phyloP scores from a whole-genome alignment of 1,284 basidiomycete genomes.

The Cutaneotrichosporon arboriforme region DNA sequence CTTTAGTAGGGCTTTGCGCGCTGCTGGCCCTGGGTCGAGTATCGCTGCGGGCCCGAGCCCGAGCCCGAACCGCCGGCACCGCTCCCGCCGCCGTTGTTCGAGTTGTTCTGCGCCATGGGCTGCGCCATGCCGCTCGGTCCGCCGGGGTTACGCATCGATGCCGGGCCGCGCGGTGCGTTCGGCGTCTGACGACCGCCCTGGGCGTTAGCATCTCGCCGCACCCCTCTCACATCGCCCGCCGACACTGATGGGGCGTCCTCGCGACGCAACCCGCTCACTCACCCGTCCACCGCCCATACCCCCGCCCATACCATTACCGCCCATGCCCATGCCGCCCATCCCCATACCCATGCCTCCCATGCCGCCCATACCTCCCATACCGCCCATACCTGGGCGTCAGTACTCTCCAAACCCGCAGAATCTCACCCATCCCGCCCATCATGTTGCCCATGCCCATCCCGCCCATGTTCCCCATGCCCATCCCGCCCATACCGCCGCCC shows the following conservation, averaged over 20 bases:
- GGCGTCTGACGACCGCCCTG: conserved; percentile 21
- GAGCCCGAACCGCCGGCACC: conserved; percentile 50
- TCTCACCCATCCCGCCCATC: conserved; percentile 48
- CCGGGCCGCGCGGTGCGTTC: conserved; percentile 48
- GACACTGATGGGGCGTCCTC: no score
- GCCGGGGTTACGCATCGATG: conserved; percentile 45
- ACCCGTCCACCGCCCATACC: conserved; percentile 33
- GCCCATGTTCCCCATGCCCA: conserved; percentile 11
- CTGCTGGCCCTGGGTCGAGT: conserved; percentile 44
- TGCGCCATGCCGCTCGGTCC: conserved; percentile 42
- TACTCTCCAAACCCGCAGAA: conserved; percentile 50
- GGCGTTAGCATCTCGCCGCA: neutral
- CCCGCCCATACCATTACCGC: conserved; percentile 49
- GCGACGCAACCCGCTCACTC: no score
- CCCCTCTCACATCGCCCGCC: neutral
- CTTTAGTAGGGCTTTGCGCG: conserved; percentile 43
- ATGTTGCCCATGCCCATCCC: conserved; percentile 25
- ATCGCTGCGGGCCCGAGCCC: conserved; percentile 63
- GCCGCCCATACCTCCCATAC: conserved; percentile 17
- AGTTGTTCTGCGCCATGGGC: conserved; percentile 50
- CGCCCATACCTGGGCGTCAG: conserved; percentile 8
- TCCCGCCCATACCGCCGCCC: conserved; percentile 14
- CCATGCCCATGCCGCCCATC: conserved; percentile 53
- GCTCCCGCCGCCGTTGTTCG: conserved; percentile 34
- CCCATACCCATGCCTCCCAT: conserved; percentile 42